Conservation (phyloP, 1,284 basidiomycete species). For the Schizophyllum commune region DNA sequence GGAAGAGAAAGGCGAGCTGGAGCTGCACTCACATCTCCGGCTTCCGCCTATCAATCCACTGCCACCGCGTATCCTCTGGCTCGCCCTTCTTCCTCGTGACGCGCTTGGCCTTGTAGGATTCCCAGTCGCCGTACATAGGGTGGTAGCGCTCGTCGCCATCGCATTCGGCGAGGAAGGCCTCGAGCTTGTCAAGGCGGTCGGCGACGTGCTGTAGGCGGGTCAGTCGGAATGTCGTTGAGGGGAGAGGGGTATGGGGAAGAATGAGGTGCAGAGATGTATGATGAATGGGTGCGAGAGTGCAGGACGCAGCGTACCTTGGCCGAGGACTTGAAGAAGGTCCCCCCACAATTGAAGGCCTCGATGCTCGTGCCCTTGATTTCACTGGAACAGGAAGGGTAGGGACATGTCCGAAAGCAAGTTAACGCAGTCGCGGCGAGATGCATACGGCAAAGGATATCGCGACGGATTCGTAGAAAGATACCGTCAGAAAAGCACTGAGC, state of each 20-base stretch:
- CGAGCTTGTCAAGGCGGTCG: neutral
- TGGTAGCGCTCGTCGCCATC: neutral
- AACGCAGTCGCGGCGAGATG: too few species aligned
- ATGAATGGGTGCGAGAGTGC: too few species aligned
- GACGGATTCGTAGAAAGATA: too few species aligned
- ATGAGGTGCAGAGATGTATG: too few species aligned
- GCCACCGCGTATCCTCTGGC: neutral
- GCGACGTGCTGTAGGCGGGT: too few species aligned
- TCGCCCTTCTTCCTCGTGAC: neutral
- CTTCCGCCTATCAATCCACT: neutral
- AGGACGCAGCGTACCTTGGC: neutral
- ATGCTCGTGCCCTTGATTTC: neutral
- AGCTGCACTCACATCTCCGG: neutral
- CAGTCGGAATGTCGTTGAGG: too few species aligned
- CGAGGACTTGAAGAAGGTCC: neutral
- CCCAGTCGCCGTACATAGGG: neutral
- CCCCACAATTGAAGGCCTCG: neutral
- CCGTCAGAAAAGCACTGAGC: neutral
- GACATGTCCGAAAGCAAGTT: neutral
- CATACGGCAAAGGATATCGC: too few species aligned
- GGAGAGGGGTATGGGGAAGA: too few species aligned
- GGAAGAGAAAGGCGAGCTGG: neutral
- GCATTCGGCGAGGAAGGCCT: neutral
- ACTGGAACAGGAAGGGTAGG: neutral
- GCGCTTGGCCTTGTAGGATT: neutral